Percentiles rank a stretch among this genome's conserved stretches.
These are phyloP conservation scores for Brasilioporus rufonigricans DNA, from an alignment of 768 basidiomycete species.

Conservation along the genomic window DNA sequence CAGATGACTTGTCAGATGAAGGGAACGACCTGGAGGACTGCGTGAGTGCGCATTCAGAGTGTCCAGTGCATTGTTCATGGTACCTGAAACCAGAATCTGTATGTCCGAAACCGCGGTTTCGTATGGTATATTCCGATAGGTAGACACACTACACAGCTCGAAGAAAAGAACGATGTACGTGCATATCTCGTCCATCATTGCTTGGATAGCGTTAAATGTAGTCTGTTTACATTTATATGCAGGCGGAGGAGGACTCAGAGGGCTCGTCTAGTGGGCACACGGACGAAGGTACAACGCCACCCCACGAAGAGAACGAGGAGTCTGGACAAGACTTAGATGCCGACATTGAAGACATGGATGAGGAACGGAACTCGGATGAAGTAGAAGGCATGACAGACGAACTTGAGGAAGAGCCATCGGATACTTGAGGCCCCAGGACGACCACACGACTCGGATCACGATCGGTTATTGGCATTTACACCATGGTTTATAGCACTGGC, in stretches of 20 bases:
- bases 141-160: slow-evolving; percentile 66
- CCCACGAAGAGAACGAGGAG: slow-evolving; percentile 40
- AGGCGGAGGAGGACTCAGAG: slow-evolving; percentile 39
- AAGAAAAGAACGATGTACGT: slow-evolving; percentile 81
- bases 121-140: slow-evolving; percentile 73
- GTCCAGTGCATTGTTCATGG: background rate
- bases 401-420: slow-evolving; percentile 46
- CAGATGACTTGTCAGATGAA: slow-evolving; percentile 83
- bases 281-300: slow-evolving; percentile 28
- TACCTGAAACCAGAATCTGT: slow-evolving; percentile 43
- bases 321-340: slow-evolving; percentile 37
- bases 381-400: slow-evolving; percentile 50
- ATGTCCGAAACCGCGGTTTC: slow-evolving; percentile 64
- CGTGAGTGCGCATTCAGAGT: slow-evolving; percentile 38
- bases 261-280: slow-evolving; percentile 33
- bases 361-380: slow-evolving; percentile 41
- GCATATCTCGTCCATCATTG: background rate
- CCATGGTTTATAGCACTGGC: slow-evolving; percentile 1
- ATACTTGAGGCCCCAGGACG: slow-evolving; percentile 4
- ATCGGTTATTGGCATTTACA: background rate
- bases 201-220: background rate
- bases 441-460: no score
- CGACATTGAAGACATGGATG: slow-evolving; percentile 43
- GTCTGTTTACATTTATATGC: background rate
- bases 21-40: slow-evolving; percentile 78